Evolutionary conservation across 2,329 filamentous ascomycete genomes (phyloP).

Genomic region (Macroventuria anomochaeta): DNA sequence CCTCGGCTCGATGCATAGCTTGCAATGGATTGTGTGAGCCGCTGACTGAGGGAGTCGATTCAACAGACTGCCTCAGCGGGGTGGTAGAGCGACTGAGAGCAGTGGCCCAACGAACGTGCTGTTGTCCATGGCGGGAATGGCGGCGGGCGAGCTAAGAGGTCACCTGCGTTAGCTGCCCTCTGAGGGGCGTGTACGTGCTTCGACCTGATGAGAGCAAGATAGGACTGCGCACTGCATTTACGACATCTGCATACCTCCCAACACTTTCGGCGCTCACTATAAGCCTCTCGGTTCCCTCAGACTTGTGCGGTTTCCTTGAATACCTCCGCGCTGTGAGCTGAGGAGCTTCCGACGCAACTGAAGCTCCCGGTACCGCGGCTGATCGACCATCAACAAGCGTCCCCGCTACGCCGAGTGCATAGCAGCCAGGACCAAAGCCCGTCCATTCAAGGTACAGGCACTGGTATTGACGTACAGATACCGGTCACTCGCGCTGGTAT

Average conservation of each 20-base stretch:
- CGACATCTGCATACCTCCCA: conserved; percentile 23
- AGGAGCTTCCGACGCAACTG: conserved; percentile 24
- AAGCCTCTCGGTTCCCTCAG: conserved; percentile 7
- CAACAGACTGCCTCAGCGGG: conserved; percentile 7
- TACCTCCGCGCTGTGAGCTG: conserved; percentile 25
- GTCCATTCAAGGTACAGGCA: conserved; percentile 20
- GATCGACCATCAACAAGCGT: conserved; percentile 20
- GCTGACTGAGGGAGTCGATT: background rate
- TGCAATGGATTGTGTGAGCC: background rate
- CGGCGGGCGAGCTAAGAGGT: conserved; percentile 7
- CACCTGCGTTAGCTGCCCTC: conserved; percentile 26
- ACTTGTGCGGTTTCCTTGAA: background rate
- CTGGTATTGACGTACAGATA: conserved; percentile 11
- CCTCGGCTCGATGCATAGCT: conserved; percentile 2
- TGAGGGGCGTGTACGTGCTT: conserved; percentile 20
- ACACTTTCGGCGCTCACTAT: conserved; percentile 20
- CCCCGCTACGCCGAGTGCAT: conserved; percentile 20
- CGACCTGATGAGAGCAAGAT: conserved; percentile 13
- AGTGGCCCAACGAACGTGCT: conserved; percentile 6
- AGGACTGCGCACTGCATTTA: conserved; percentile 12
- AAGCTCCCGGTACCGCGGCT: conserved; percentile 27
- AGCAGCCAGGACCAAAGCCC: conserved; percentile 4
- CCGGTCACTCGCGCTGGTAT: conserved; percentile 7
- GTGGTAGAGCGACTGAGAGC: conserved; percentile 2
- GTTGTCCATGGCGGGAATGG: conserved; percentile 2